Evolutionary conservation across 129 eudicot genomes (phyloP).

Genomic region (Heracleum sosnowskyi): DNA sequence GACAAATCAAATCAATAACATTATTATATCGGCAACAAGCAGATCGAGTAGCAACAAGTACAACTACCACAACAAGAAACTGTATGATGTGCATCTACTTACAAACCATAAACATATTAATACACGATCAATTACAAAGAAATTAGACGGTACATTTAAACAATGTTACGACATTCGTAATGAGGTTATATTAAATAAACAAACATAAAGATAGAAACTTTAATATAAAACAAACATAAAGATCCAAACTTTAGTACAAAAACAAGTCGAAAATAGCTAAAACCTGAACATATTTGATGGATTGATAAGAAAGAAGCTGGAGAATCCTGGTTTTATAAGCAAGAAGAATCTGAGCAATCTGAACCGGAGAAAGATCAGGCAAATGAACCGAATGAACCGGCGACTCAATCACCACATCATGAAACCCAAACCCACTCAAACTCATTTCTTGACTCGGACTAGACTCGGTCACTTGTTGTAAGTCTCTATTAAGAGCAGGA

Average conservation of each 20-base stretch:
- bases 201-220: background rate
- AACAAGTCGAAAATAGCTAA: background rate
- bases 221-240: background rate
- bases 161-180: background rate
- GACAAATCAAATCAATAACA: background rate
- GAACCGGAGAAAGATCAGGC: constrained; percentile 44
- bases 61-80: background rate
- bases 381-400: constrained; percentile 70
- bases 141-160: background rate
- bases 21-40: too few relatives aligned
- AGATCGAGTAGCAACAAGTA: background rate
- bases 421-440: constrained; percentile 70
- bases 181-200: background rate
- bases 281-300: constrained; percentile 80
- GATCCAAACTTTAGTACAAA: background rate
- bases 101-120: background rate
- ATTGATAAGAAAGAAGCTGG: constrained; percentile 34
- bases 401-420: constrained; percentile 83
- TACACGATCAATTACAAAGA: background rate
- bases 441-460: constrained; percentile 15
- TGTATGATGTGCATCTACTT: background rate
- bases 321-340: constrained; percentile 65
- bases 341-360: constrained; percentile 60
- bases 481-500: constrained; percentile 71
- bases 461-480: constrained; percentile 4